Evolutionary conservation across 1,139 yeast species (phyloP).

Genomic region (Hyphopichia fennica): DNA sequence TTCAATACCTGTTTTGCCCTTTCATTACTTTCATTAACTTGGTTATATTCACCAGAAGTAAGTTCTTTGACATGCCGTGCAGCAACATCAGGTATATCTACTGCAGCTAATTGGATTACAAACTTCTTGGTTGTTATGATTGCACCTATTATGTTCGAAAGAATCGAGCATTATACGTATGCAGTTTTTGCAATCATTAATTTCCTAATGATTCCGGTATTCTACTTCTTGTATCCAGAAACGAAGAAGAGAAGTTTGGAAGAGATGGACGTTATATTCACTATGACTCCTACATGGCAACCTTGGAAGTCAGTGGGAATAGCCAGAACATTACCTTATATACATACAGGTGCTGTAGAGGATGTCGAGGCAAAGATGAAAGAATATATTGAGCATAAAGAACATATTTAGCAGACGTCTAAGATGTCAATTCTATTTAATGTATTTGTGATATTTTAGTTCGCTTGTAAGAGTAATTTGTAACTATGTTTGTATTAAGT

Average conservation of each 20-base stretch:
- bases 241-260: conserved; percentile 32
- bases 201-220: conserved; percentile 21
- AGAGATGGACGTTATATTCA: conserved; percentile 49
- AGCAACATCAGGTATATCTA: conserved; percentile 33
- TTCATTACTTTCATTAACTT: conserved; percentile 32
- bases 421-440: no score
- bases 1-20: conserved; percentile 15
- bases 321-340: conserved; percentile 32
- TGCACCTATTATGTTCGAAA: conserved; percentile 26
- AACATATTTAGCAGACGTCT: no score
- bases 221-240: conserved; percentile 29
- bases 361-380: conserved; percentile 9
- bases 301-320: conserved; percentile 43
- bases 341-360: conserved; percentile 18
- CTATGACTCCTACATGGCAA: conserved; percentile 30
- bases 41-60: conserved; percentile 20
- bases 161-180: conserved; percentile 26
- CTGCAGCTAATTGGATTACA: conserved; percentile 41
- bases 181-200: conserved; percentile 26
- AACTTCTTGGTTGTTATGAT: conserved; percentile 40
- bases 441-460: no score
- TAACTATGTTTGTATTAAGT: no score
- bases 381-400: not conserved
- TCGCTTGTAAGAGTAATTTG: no score
- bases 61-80: conserved; percentile 26